Conservation (phyloP, 805 yeast species). For the Ogataea haglerorum region DNA sequence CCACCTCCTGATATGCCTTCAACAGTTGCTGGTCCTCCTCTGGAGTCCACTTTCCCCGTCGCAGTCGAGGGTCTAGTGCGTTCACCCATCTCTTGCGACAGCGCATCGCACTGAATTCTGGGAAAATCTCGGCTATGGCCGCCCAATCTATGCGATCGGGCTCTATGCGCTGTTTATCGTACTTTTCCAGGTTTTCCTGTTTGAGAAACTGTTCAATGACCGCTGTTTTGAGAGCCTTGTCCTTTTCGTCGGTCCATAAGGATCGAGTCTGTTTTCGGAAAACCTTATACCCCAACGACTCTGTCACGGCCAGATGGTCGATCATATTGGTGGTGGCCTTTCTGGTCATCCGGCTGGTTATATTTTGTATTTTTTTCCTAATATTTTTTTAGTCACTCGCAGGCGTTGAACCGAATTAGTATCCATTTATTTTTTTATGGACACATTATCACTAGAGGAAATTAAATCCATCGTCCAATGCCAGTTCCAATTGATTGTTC, state of each 20-base stretch:
- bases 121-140: slow-evolving; percentile 43
- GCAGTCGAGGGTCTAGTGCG: slow-evolving; percentile 76
- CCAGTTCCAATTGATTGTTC: slow-evolving; percentile 15
- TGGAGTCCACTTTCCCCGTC: slow-evolving; percentile 83
- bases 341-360: slow-evolving; percentile 3
- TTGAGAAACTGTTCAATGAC: slow-evolving; percentile 35
- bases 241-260: slow-evolving; percentile 79
- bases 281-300: slow-evolving; percentile 71
- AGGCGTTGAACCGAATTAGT: not conserved
- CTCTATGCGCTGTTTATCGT: slow-evolving; percentile 29
- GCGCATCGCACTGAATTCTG: slow-evolving; percentile 66
- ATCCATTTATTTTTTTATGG: slow-evolving; percentile 4
- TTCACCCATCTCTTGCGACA: slow-evolving; percentile 86
- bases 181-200: slow-evolving; percentile 15
- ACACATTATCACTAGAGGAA: slow-evolving; percentile 9
- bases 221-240: slow-evolving; percentile 44
- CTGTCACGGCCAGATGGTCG: slow-evolving; percentile 59
- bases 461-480: slow-evolving; percentile 14
- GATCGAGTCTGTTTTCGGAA: slow-evolving; percentile 59
- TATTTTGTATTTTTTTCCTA: slow-evolving; percentile 1
- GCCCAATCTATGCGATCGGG: slow-evolving; percentile 61
- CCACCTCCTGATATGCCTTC: slow-evolving; percentile 62
- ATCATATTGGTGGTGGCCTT: slow-evolving; percentile 26
- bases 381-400: slow-evolving; percentile 1
- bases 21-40: slow-evolving; percentile 70